Base-by-base conservation (phyloP, 257 asterid genomes). In the Anisodus tanguticus region DNA sequence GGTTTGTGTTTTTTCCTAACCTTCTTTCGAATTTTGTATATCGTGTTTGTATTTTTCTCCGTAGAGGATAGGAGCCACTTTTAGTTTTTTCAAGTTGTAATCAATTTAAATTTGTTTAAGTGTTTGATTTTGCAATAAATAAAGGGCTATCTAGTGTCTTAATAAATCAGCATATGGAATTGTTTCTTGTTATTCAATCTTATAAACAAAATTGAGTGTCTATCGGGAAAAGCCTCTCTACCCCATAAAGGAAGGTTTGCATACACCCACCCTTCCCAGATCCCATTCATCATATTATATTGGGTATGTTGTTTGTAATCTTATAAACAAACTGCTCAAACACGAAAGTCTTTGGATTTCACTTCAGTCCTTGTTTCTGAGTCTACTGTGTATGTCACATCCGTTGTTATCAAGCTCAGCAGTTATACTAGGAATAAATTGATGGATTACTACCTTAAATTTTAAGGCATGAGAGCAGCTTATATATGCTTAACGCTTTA, bases 1-100 rank as follows among this genome's bases (percentile, higher is more conserved):
- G 99, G 98, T 96, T 88, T 43, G 59, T 57, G 9, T 37, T 0
- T 68, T 76, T 53, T 37, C 8, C 16, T 62, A 78, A 17, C 22
- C 12, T 43, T 49, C 10, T 47, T 31, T 31, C 35, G 26, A 62
- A 8, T 64, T 66, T 3, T 64, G 15, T 22, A 47, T 15, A 64
- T 66, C 1, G 9, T 31, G 35, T 0, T 47, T 53, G 79, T 49
- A 82, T 17, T 51, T 19, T 11, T 54, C 35, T 5, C 45, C 5
- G 5, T 41, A 41, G 45, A 41, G 39, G 77, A 51, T 31, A 31
- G 35, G 35, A 31, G 35, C 35, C 35, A 31, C 26, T 22, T 22
- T 22, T 22, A 22, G 26, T 31, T 31, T 31, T 31, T 31, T 31
- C 35, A 31, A 31, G 35, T 31, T 31, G 35, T 31, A 31, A 31